Conservation (phyloP, 441 rosid species). For the Syzygium malaccense region DNA sequence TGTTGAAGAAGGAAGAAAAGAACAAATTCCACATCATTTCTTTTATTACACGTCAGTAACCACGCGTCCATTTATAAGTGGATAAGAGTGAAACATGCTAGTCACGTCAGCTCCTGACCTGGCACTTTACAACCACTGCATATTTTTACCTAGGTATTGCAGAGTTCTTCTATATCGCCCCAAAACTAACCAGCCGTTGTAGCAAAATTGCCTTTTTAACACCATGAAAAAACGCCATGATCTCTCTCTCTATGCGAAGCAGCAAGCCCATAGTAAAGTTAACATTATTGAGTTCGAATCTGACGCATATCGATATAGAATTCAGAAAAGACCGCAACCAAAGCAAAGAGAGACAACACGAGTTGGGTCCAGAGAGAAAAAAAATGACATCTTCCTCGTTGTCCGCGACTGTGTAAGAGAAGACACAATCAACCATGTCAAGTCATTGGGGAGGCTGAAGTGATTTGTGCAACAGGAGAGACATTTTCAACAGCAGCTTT, state of each 20-base stretch:
- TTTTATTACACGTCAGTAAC: neutral
- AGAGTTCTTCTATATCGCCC: neutral
- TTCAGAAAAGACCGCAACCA: neutral
- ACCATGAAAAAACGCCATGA: neutral
- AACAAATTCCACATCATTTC: neutral
- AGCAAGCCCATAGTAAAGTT: neutral
- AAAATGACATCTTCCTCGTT: neutral
- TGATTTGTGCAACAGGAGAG: neutral
- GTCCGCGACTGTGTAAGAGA: neutral
- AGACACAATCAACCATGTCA: neutral
- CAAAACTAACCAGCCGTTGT: neutral
- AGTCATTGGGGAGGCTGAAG: neutral
- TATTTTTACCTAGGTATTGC: neutral
- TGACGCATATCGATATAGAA: neutral
- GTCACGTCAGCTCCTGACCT: neutral
- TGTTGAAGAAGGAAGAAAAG: too few relatives aligned
- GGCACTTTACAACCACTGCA: neutral
- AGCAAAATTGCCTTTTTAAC: neutral
- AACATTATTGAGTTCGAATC: neutral
- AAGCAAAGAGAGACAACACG: neutral
- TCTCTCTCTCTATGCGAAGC: neutral
- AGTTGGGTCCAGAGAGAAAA: neutral
- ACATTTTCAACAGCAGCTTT: neutral
- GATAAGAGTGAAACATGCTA: neutral
- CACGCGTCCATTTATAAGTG: neutral